Evolutionary conservation across 169 alveolate species (phyloP), one percentile per base, ranked within the genome.

Genomic region (Toxoplasma gondii): DNA sequence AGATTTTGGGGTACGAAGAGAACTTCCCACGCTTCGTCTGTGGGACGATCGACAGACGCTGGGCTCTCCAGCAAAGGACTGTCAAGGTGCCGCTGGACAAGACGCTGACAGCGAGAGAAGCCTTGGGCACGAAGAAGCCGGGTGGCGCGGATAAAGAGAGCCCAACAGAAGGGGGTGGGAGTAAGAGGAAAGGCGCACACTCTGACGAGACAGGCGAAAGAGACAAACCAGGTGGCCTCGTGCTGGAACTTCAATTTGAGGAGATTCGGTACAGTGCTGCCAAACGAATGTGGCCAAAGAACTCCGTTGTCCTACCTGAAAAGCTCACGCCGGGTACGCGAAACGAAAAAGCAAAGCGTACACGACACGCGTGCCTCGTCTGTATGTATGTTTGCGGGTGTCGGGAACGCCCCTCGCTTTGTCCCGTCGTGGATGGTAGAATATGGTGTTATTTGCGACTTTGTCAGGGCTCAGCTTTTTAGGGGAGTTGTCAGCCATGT

Each of bases 21-120:
- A 38, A 94, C 67, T 94, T 94, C 87, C 88, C 96, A 27, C 87
- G 96, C n/a, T 94, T 94, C 34, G 94, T 94, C 45, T 92, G 94
- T 36, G 96, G 96, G 69, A 82, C 88, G 24, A 88, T 94, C 22
- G 96, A 94, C 81, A 54, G 96, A 27, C 96, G 96, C 53, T 87
- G 92, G 94, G 96, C 96, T 4, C 69, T 94, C 74, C 94, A 91
- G 83, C 94, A 94, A 86, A 31, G 92, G 41, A 54, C 58, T 31
- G 78, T 94, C 54, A 43, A 74, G 64, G 53, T 87, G 16, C 94
- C 49, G 39, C 45, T 34, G 24, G 94, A 91, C 54, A 41, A 74
- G n/a, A 36, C 39, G 44, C 24, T 34, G 44, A 19, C 45, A 12
- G 74, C n/a, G 7, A 22, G 34, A 16, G 74, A 31, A 16, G 22